Conservation (phyloP, 768 basidiomycete genomes). For the Lactarius indigo region DNA sequence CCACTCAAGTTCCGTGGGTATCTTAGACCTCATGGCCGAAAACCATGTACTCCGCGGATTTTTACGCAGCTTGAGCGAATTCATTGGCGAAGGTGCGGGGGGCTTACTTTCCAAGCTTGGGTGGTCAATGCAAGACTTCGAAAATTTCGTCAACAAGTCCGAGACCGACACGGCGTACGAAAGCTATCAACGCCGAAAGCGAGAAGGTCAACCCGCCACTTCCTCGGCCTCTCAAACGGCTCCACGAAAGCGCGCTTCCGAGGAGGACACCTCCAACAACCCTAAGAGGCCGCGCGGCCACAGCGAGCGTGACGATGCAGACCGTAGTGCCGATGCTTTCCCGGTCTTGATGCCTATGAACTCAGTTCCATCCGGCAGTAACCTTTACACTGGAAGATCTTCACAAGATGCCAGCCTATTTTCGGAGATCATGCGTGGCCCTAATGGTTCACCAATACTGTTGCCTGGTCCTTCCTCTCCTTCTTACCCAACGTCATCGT, state of each 20-base stretch:
- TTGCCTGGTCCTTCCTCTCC: constrained; percentile 39
- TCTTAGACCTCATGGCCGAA: constrained; percentile 79
- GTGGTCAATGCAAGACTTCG: constrained; percentile 74
- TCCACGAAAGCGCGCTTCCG: constrained; percentile 52
- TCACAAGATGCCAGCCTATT: constrained; percentile 53
- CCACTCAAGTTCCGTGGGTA: constrained; percentile 4
- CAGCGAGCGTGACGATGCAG: constrained; percentile 39
- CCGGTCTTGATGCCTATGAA: constrained; percentile 57
- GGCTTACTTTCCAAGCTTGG: constrained; percentile 75
- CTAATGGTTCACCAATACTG: constrained; percentile 56
- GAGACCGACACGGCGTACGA: constrained; percentile 96
- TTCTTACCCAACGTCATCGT: constrained; percentile 29
- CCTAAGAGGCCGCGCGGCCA: constrained; percentile 51
- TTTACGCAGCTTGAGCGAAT: constrained; percentile 68
- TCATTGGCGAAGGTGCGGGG: constrained; percentile 85
- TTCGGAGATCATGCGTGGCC: constrained; percentile 29
- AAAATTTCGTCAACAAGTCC: constrained; percentile 74
- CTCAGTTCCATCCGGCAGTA: constrained; percentile 35
- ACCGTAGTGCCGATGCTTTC: constrained; percentile 46
- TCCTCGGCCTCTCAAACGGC: constrained; percentile 29
- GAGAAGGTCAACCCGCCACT: constrained; percentile 32
- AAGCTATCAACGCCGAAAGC: constrained; percentile 73
- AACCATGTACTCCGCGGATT: constrained; percentile 81
- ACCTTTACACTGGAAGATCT: constrained; percentile 44
- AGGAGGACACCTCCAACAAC: constrained; percentile 41